Evolutionary conservation across 176 grass and related monocot species (phyloP), one percentile per base, ranked within the genome.

Genomic region (Miscanthus lutarioriparius): DNA sequence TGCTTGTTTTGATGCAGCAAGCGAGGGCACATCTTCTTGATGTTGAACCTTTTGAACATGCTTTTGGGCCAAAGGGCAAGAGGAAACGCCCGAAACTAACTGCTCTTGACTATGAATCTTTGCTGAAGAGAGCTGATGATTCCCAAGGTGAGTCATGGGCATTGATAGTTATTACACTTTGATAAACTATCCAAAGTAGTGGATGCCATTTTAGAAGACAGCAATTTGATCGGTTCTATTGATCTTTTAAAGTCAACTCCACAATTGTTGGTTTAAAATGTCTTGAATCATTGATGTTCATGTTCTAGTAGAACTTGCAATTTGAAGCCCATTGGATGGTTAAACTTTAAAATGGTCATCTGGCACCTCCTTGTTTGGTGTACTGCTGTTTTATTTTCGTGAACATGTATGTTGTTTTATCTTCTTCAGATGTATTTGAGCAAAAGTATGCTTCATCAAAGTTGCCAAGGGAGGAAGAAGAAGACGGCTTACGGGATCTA

Each of bases 401-500:
- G 64, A 39, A 81, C 20, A 27, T 27, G 32, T 7, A 19, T 40
- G 45, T 4, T 22, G 4, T n/a, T 85, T 80, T 72, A 9, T 87
- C 2, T 13, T 78, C 47, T 85, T 14, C 78, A 98, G 96, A 85
- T 90, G 85, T 62, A 28, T 95, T 90, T 65, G 96, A 95, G 84
- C 79, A 95, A 77, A 95, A 95, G 62, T 84, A 87, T 87, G 71
- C 87, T 77, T 84, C 83, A 19, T 86, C 85, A 40, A 88, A 86
- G 15, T 86, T 91, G 76, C 81, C 85, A 32, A 86, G 54, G 76
- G 93, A 90, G 58, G 96, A 91, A 27, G 87, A 97, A 63, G 92
- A 98, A 88, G 93, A 98, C 87, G 96, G 96, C 12, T 89, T 98
- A 74, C 85, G 93, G 83, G 96, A 98, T 79, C 85, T 98, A 35